A percentile compares a stretch with the other conserved stretches of the same genome.
phyloP scores from a whole-genome alignment of 2,329 filamentous ascomycete genomes.

The Fusarium duplospermum region DNA sequence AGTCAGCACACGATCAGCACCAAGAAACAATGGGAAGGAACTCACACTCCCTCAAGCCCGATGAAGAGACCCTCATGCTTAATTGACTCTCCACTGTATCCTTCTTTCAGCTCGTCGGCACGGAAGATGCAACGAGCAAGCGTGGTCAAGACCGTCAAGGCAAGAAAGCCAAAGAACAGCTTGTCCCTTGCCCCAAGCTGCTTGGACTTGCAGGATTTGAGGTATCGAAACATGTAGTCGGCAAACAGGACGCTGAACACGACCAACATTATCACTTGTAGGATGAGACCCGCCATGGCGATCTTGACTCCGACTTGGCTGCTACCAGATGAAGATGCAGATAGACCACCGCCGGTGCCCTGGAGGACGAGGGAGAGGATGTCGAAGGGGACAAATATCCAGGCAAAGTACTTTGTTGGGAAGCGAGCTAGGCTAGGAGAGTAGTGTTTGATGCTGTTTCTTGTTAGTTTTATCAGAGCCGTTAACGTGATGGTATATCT shows the following conservation, averaged over 20 bases:
- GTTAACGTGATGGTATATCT: fast-evolving
- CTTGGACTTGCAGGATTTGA: background rate
- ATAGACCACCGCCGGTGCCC: conserved; percentile 62
- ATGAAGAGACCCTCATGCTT: conserved; percentile 57
- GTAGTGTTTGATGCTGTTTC: conserved; percentile 46
- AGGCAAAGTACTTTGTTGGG: conserved; percentile 48
- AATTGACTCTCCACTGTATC: conserved; percentile 63
- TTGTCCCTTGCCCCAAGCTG: background rate
- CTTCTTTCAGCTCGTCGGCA: conserved; percentile 66
- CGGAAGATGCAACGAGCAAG: conserved; percentile 68
- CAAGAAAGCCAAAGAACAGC: conserved; percentile 53
- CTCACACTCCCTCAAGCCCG: conserved; percentile 53
- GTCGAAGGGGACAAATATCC: conserved; percentile 60
- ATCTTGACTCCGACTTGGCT: conserved; percentile 58
- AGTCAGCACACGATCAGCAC: background rate
- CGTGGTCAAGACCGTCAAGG: conserved; percentile 63
- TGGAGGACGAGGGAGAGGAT: conserved; percentile 63
- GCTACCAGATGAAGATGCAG: conserved; percentile 47
- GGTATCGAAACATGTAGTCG: conserved; percentile 53
- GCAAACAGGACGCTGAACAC: conserved; percentile 56
- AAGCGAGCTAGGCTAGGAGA: conserved; percentile 48
- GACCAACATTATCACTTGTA: conserved; percentile 61
- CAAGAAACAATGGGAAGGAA: background rate
- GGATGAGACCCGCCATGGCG: conserved; percentile 61
- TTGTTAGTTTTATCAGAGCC: background rate